Percentiles rank a stretch among this genome's conserved stretches.
Evolutionary conservation across 495 filamentous ascomycete genomes (phyloP).

Genomic region (Beverwykella pulmonaria): DNA sequence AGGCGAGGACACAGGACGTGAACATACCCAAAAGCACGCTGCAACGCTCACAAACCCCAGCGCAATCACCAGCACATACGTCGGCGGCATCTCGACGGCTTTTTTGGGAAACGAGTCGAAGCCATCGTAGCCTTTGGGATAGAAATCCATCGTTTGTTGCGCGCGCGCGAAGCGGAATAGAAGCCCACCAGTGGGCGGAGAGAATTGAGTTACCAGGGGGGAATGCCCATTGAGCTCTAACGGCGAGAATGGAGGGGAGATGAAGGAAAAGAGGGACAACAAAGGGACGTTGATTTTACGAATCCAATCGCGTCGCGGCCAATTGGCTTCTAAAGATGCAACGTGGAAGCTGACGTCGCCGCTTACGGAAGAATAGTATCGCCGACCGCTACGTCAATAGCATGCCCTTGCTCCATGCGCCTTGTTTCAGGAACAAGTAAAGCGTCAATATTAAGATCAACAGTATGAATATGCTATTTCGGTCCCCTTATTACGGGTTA

Average conservation of each 20-base stretch:
- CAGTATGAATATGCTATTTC: too few relatives aligned
- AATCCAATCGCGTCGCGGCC: slow-evolving; percentile 14
- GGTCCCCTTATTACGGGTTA: too few relatives aligned
- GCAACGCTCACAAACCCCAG: neutral
- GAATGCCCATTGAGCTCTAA: slow-evolving; percentile 7
- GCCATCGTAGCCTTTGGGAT: neutral
- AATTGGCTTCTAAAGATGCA: slow-evolving; percentile 23
- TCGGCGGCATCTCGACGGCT: slow-evolving; percentile 16
- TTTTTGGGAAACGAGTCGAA: slow-evolving; percentile 3
- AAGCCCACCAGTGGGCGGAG: slow-evolving; percentile 8
- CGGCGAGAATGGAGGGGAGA: neutral
- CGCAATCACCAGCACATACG: slow-evolving; percentile 18
- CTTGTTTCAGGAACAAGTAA: neutral
- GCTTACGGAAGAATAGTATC: neutral
- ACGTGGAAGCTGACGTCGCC: slow-evolving; percentile 23
- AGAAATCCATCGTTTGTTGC: slow-evolving; percentile 8
- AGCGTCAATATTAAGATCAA: neutral
- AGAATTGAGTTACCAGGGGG: neutral
- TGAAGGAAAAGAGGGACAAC: neutral
- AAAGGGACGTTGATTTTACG: neutral
- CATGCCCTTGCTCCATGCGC: neutral
- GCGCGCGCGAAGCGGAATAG: neutral
- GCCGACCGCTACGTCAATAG: neutral
- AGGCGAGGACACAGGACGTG: neutral
- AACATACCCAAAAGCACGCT: slow-evolving; percentile 9